Evolutionary conservation across 768 basidiomycete species (phyloP).

Genomic region (Boletellus emodensis): DNA sequence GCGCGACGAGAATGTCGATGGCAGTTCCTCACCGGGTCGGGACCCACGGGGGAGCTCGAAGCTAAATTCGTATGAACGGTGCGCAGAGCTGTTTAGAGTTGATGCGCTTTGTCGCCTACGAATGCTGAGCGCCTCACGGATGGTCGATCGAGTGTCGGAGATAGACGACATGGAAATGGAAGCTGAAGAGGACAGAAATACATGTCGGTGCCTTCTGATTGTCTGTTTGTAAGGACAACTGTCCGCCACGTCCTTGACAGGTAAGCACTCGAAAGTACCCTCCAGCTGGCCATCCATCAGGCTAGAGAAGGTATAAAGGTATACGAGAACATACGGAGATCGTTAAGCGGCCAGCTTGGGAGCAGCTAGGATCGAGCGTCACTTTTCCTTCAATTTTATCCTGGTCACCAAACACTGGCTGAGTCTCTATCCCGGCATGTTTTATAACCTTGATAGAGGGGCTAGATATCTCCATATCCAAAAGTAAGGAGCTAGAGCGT

Average conservation of each 20-base stretch:
- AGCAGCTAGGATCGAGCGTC: conserved; percentile 49
- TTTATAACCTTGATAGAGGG: conserved; percentile 52
- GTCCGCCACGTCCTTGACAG: conserved; percentile 18
- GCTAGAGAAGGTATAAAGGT: background rate
- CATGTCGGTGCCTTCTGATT: conserved; percentile 35
- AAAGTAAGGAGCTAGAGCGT: conserved; percentile 43
- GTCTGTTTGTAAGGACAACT: conserved; percentile 18
- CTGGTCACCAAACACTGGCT: conserved; percentile 56
- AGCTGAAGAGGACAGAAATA: conserved; percentile 49
- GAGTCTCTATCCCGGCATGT: conserved; percentile 20
- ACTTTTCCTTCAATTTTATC: conserved; percentile 61
- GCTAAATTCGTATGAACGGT: conserved; percentile 41
- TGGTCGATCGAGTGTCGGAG: conserved; percentile 20
- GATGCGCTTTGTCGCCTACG: conserved; percentile 45
- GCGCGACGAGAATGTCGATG: conserved; percentile 47
- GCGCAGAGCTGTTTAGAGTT: conserved; percentile 32
- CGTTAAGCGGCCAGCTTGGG: conserved; percentile 52
- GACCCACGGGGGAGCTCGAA: conserved; percentile 53
- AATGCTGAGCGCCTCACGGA: conserved; percentile 37
- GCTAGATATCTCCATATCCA: conserved; percentile 61
- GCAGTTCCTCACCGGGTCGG: conserved; percentile 54
- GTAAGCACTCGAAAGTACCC: conserved; percentile 51
- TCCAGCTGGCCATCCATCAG: conserved; percentile 45
- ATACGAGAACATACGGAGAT: conserved; percentile 43
- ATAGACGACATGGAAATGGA: conserved; percentile 36